A percentile compares a stretch with the other conserved stretches of the same genome.
These are phyloP conservation scores for Prunus mongolica DNA, from an alignment of 306 rosid genomes.

Conservation along the genomic window DNA sequence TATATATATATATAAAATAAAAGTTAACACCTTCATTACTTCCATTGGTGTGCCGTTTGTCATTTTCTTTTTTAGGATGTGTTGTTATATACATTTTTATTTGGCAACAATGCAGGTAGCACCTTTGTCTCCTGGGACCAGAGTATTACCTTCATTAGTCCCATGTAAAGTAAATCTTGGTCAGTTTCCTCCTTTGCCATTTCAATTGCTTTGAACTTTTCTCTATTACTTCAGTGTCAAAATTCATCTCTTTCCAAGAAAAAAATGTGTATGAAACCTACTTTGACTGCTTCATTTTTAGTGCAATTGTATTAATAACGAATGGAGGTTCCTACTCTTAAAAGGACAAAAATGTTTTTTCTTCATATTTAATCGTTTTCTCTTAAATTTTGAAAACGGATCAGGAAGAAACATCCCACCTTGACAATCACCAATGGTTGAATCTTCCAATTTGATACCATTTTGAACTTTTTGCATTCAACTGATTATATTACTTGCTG, in stretches of 20 bases:
- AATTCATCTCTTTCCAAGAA: background rate
- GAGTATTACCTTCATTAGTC: conserved; percentile 38
- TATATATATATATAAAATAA: background rate
- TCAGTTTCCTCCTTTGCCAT: conserved; percentile 17
- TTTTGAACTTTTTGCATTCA: background rate
- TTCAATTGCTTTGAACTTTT: background rate
- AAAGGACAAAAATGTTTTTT: background rate
- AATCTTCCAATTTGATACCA: background rate
- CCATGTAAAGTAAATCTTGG: conserved; percentile 39
- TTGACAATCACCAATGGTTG: background rate
- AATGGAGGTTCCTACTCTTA: background rate
- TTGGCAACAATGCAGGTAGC: conserved; percentile 36
- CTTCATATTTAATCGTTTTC: background rate
- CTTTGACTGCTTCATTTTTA: background rate
- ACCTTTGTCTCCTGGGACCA: conserved; percentile 25
- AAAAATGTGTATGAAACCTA: background rate
- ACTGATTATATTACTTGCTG: background rate
- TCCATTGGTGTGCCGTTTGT: background rate
- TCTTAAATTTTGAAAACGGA: background rate
- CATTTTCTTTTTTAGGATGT: background rate
- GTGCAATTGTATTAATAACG: background rate
- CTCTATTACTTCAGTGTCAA: background rate
- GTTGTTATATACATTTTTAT: background rate
- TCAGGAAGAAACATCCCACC: background rate
- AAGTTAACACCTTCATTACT: background rate